These are phyloP conservation scores for Echium plantagineum DNA, from an alignment of 257 asterid genomes.

Conservation along the genomic window DNA sequence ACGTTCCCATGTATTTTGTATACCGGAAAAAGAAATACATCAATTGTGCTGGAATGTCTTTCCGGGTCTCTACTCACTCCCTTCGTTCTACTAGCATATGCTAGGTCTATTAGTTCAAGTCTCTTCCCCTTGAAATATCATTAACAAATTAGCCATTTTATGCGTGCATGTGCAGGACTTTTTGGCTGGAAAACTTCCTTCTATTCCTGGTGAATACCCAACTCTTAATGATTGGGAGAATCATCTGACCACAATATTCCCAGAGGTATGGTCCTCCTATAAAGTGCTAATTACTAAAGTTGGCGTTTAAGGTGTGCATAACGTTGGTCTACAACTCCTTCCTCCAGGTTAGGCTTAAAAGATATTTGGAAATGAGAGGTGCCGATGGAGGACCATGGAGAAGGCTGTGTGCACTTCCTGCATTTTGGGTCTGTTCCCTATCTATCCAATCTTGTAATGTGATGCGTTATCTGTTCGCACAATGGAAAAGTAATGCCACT, in stretches of 20 bases:
- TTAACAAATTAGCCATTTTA: constrained; percentile 8
- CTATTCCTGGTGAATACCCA: constrained; percentile 88
- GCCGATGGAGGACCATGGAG: constrained; percentile 99
- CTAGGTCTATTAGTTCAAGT: constrained; percentile 3
- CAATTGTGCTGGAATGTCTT: constrained; percentile 82
- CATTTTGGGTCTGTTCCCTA: constrained; percentile 63
- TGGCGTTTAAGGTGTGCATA: background rate
- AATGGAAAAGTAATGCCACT: background rate
- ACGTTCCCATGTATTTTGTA: constrained; percentile 97
- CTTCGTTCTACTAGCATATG: constrained; percentile 7
- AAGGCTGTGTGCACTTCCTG: constrained; percentile 92
- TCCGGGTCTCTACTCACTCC: constrained; percentile 49
- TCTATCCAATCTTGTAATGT: background rate
- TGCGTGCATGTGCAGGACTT: constrained; percentile 56
- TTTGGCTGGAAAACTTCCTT: constrained; percentile 83
- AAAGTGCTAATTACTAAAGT: too few relatives aligned
- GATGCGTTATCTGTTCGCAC: background rate
- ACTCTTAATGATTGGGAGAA: constrained; percentile 94
- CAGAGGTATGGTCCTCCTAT: constrained; percentile 47
- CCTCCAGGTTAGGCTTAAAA: constrained; percentile 83
- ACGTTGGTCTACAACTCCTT: constrained; percentile 11
- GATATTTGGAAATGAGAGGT: constrained; percentile 98
- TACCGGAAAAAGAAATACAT: constrained; percentile 75
- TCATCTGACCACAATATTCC: constrained; percentile 92
- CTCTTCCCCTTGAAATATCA: constrained; percentile 1